Evolutionary conservation across 371 early-diverging fungal genomes (phyloP).

Genomic region (Actinomucor elegans): DNA sequence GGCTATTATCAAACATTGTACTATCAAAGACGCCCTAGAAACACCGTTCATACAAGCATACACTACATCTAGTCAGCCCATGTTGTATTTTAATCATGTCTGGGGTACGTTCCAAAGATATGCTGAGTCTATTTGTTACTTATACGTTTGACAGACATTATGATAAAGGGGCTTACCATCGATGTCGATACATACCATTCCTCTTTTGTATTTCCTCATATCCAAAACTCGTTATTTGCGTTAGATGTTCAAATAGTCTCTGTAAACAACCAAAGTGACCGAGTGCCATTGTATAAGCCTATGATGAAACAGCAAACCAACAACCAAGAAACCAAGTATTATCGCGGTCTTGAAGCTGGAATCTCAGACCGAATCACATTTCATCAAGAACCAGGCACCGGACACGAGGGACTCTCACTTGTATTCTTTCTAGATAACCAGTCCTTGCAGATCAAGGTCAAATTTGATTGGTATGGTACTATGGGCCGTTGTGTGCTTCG

Average conservation of each 20-base stretch:
- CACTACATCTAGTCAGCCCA: no score
- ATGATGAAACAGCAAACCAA: conserved; percentile 55
- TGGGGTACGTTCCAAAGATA: conserved; percentile 22
- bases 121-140: no score
- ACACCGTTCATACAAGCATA: no score
- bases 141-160: conserved; percentile 21
- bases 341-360: conserved; percentile 58
- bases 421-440: conserved; percentile 58
- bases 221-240: conserved; percentile 12
- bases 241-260: conserved; percentile 5
- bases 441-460: conserved; percentile 38
- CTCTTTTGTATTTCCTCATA: conserved; percentile 5
- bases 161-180: background rate
- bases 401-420: conserved; percentile 48
- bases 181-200: background rate
- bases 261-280: background rate
- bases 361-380: conserved; percentile 37
- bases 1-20: conserved; percentile 25
- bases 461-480: conserved; percentile 65
- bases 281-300: conserved; percentile 31
- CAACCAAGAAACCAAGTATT: conserved; percentile 48
- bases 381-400: conserved; percentile 17
- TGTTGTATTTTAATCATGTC: no score
- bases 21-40: no score
- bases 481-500: conserved; percentile 65